Conservation (phyloP, 805 yeast genomes). For the Candida pini region DNA sequence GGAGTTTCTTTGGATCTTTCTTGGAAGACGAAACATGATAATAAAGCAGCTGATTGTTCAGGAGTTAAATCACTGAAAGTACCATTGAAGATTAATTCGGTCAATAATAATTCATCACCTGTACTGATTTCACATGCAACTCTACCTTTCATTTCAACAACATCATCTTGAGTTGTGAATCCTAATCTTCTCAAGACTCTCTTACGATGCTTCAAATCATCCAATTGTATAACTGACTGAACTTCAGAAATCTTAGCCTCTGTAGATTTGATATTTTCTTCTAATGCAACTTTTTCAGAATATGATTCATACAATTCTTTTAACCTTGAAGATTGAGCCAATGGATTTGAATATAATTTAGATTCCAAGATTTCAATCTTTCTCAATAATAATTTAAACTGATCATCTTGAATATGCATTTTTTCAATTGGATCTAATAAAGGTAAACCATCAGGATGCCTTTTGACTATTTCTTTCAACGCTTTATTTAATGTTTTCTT, state of each 20-base stretch:
- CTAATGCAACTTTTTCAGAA: conserved; percentile 56
- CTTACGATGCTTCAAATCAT: conserved; percentile 88
- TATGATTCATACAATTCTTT: conserved; percentile 61
- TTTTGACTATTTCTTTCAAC: conserved; percentile 69
- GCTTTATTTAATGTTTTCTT: conserved; percentile 65
- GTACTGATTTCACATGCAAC: conserved; percentile 89
- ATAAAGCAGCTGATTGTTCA: conserved; percentile 85
- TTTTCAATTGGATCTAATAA: conserved; percentile 82
- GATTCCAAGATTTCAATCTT: conserved; percentile 81
- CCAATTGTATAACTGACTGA: conserved; percentile 87
- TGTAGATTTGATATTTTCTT: conserved; percentile 50
- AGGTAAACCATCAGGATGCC: conserved; percentile 92
- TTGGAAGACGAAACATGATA: conserved; percentile 95
- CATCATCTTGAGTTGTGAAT: conserved; percentile 79
- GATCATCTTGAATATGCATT: conserved; percentile 76
- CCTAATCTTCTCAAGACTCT: conserved; percentile 90
- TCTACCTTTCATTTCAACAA: conserved; percentile 93
- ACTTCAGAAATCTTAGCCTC: conserved; percentile 72
- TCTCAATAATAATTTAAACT: conserved; percentile 62
- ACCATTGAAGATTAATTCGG: conserved; percentile 94
- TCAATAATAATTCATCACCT: conserved; percentile 78
- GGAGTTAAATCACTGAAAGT: conserved; percentile 82
- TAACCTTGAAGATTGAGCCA: conserved; percentile 55
- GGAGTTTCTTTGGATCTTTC: conserved; percentile 90
- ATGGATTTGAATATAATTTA: conserved; percentile 65